Evolutionary conservation across 805 yeast genomes (phyloP).

Genomic region (Ogataea neopini): DNA sequence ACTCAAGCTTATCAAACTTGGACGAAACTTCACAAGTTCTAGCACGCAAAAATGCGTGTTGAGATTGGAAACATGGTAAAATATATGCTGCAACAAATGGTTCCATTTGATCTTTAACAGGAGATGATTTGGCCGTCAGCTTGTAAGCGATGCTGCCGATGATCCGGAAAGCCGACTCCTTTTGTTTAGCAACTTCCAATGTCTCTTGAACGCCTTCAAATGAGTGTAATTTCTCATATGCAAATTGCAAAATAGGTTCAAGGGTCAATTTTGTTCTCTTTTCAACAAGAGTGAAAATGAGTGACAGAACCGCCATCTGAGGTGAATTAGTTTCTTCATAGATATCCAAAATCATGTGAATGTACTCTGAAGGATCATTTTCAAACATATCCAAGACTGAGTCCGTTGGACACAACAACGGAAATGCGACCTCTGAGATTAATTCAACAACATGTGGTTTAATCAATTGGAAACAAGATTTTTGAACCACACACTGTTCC

Average conservation of each 20-base stretch:
- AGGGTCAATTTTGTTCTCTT: constrained; percentile 64
- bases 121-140: constrained; percentile 54
- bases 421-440: constrained; percentile 74
- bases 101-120: constrained; percentile 66
- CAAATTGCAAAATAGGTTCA: constrained; percentile 60
- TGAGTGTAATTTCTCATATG: constrained; percentile 50
- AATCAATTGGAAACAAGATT: constrained; percentile 65
- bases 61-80: constrained; percentile 68
- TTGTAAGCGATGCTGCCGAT: constrained; percentile 71
- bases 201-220: constrained; percentile 39
- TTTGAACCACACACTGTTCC: constrained; percentile 58
- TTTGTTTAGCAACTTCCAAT: constrained; percentile 58
- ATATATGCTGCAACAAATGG: constrained; percentile 60
- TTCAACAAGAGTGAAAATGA: constrained; percentile 69
- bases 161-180: constrained; percentile 79
- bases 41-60: constrained; percentile 69
- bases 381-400: constrained; percentile 76
- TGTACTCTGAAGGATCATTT: constrained; percentile 88
- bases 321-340: constrained; percentile 64
- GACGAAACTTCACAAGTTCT: constrained; percentile 68
- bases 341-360: constrained; percentile 70
- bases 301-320: constrained; percentile 75
- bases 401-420: constrained; percentile 73
- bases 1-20: constrained; percentile 62
- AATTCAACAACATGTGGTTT: constrained; percentile 68